Base-by-base conservation (phyloP, 805 yeast genomes). In the Hanseniaspora clermontiae region DNA sequence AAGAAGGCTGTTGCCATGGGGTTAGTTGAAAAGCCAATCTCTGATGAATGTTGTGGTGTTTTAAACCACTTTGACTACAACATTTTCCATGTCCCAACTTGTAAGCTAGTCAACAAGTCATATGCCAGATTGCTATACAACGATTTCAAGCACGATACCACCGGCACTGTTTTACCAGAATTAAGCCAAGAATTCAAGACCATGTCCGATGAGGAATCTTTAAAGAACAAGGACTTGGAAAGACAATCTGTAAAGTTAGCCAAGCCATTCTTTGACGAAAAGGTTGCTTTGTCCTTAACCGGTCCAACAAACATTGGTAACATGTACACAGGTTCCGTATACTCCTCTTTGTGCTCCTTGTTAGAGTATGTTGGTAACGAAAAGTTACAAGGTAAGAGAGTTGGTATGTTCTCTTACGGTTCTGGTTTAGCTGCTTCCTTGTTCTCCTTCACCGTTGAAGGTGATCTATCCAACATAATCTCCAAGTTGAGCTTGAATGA, bases 221-320 rank as follows among this genome's bases (percentile, higher is more conserved):
- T 91, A 65, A 76, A 81, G 60, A 96, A 88, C 74, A 88, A 81
- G 71, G 70, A 75, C 60, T 72, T 89, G 63, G 97, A 91, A 72
- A 93, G 91, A 77, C 76, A 83, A 19, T 90, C 91, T 72, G 78
- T 90, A 63, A 80, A 80, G 32, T 74, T 84, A 61, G 80, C 95
- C 36, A 87, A 89, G 77, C 82, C 78, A 59, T 72, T 75, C 60
- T 75, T 81, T 60, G 78, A 79, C 61, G 78, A 76, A 66, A 80
- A 87, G 70, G 88, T 93, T 58, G 75, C 75, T 52, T 93, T 96
- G 38, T 82, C 95, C 19, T 76, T 93, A 70, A 76, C 74, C 63
- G 88, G 89, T 47, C 91, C 97, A 67, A 91, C 97, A 61, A 91
- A 91, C 74, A 88, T 95, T 60, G 99, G 99, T 74, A 93, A 93